Evolutionary conservation across 1,284 basidiomycete species (phyloP), one percentile per base, ranked within the genome.

Genomic region (Marasmius oreades): DNA sequence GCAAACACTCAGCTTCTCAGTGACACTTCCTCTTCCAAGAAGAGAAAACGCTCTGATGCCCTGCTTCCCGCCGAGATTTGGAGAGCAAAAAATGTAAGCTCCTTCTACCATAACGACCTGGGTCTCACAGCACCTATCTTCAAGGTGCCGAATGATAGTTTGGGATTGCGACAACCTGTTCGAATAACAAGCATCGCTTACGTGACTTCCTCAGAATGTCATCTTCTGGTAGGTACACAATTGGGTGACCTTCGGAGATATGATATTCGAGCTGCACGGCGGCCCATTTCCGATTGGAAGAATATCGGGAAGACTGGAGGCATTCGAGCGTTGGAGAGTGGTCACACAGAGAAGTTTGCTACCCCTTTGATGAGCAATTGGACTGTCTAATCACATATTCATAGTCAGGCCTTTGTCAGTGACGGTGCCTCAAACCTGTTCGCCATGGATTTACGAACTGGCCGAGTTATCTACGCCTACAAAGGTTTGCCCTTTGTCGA

Each of bases 91-190:
- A 92, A 93, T 66, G 86, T 86, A 55, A 42, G 75, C n/a, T n/a
- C n/a, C n/a, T n/a, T n/a, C n/a, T 55, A n/a, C 36, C 44, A 39
- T 33, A 10, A 50, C 54, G 18, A 24, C 48, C 52, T 16, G 12
- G 39, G 37, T 23, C n/a, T 28, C 34, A 59, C 50, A 31, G 14
- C 8, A n/a, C 24, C 39, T 18, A 8, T 23, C 8, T 39, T 39
- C 22, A 54, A 92, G 89, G 73, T 93, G 1, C 80, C 88, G 12
- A 90, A 93, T 65, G 93, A 95, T 67, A 69, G 75, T 53, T 77
- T 96, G 2, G 83, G 82, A 48, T 80, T 96, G 20, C 86, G 93
- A 5, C 89, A 90, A 63, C 92, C 92, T 0, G 82, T 95, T 26
- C 83, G 90, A 55, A 91, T 93, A 56, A 88, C 85, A 0, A 79